Percentiles rank a stretch among this genome's conserved stretches.
Conservation (phyloP, 2,329 filamentous ascomycete species). For the Xylaria sp. region DNA sequence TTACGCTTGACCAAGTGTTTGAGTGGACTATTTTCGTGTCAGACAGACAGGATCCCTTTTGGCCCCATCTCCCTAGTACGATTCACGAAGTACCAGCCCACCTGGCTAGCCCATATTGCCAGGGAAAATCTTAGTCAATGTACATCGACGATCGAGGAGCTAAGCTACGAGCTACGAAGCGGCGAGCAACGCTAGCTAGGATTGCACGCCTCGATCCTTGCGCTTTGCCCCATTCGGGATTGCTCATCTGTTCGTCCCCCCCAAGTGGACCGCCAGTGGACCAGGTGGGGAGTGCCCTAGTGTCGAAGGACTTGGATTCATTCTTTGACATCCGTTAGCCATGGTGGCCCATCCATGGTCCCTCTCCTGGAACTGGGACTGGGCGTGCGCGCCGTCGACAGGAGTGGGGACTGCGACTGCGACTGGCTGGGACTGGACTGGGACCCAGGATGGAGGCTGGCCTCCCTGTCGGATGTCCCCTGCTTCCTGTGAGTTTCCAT, state of each 20-base stretch:
- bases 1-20: constrained; percentile 20
- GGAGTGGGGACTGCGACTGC: not conserved
- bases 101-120: constrained; percentile 35
- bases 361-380: not conserved
- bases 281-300: constrained; percentile 23
- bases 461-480: not conserved
- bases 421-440: not conserved
- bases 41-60: constrained; percentile 43
- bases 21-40: constrained; percentile 41
- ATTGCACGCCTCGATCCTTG: constrained; percentile 20
- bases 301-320: constrained; percentile 28
- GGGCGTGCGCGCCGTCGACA: not conserved
- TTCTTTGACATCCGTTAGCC: constrained; percentile 20
- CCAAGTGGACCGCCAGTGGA: not conserved
- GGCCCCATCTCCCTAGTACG: constrained; percentile 46
- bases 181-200: not conserved
- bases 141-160: constrained; percentile 12
- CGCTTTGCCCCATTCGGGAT: constrained; percentile 6
- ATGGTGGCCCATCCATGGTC: not conserved
- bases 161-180: not conserved
- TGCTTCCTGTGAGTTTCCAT: not conserved
- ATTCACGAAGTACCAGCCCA: too few species aligned
- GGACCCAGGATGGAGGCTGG: not conserved
- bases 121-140: constrained; percentile 30
- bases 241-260: constrained; percentile 17